Conservation (phyloP, 2,329 filamentous ascomycete genomes). For the Hymenoscyphus fraxineus region DNA sequence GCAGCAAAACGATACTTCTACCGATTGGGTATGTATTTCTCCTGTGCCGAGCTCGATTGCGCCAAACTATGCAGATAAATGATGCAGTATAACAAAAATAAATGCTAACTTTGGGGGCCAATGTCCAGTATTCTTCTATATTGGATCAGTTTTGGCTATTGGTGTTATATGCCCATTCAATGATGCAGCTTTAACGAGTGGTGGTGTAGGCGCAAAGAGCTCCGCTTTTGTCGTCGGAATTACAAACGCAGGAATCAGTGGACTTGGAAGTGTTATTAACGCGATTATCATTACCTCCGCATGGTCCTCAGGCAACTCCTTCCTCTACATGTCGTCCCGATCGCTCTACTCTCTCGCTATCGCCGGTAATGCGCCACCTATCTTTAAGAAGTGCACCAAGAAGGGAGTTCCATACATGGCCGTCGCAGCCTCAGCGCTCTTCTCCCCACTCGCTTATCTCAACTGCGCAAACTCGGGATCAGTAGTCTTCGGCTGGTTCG, state of each 20-base stretch:
- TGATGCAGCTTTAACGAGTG: conserved; percentile 47
- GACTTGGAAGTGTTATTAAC: conserved; percentile 51
- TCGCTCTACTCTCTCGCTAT: conserved; percentile 51
- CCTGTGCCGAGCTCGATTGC: neutral
- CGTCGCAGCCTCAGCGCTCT: conserved; percentile 41
- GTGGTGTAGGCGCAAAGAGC: conserved; percentile 44
- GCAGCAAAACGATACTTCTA: conserved; percentile 59
- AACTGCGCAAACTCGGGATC: conserved; percentile 42
- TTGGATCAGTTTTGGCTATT: conserved; percentile 55
- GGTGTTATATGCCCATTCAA: conserved; percentile 56
- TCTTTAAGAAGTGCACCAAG: conserved; percentile 49
- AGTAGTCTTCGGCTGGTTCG: conserved; percentile 53
- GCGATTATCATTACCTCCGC: conserved; percentile 52
- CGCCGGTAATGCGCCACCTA: conserved; percentile 47
- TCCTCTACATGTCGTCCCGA: conserved; percentile 49
- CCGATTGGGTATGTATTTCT: conserved; percentile 36
- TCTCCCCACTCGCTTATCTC: conserved; percentile 46
- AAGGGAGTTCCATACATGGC: conserved; percentile 48
- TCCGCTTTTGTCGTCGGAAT: conserved; percentile 48
- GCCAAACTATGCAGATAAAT: neutral
- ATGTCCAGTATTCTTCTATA: conserved; percentile 52
- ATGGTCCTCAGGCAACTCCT: conserved; percentile 53
- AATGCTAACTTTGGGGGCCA: conserved; percentile 29
- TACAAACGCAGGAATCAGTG: conserved; percentile 46
- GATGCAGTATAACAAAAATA: neutral